These are phyloP conservation scores for Cladosporium sp. DNA, from an alignment of 2,329 filamentous ascomycete genomes.

Conservation along the genomic window DNA sequence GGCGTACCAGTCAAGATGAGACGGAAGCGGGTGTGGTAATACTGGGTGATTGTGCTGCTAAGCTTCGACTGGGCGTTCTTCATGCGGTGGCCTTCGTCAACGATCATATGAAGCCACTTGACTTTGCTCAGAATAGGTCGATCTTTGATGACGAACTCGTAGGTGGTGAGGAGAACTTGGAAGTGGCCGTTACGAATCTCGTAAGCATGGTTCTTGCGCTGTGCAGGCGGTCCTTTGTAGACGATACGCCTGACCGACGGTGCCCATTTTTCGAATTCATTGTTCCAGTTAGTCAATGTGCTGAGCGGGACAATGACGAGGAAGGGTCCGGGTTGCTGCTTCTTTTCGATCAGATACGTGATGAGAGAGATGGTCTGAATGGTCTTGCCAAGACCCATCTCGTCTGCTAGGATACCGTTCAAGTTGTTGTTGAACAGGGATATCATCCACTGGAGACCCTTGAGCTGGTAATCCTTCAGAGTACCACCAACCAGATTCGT, in stretches of 20 bases:
- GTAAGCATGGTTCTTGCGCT: conserved; percentile 85
- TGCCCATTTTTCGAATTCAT: conserved; percentile 99
- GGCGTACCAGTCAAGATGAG: conserved; percentile 97
- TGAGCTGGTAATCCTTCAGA: conserved; percentile 96
- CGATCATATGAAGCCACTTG: conserved; percentile 99
- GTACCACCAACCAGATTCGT: conserved; percentile 83
- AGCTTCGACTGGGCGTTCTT: conserved; percentile 97
- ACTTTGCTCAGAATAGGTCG: conserved; percentile 93
- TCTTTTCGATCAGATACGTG: conserved; percentile 94
- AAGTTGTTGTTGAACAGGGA: conserved; percentile 99
- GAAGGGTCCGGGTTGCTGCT: conserved; percentile 86
- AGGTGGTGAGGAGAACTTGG: conserved; percentile 94
- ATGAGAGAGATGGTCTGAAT: conserved; percentile 98
- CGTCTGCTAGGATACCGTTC: conserved; percentile 96
- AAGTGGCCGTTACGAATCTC: conserved; percentile 92
- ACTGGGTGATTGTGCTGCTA: conserved; percentile 87
- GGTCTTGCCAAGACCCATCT: conserved; percentile 99
- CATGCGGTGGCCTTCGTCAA: conserved; percentile 99
- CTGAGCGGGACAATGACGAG: conserved; percentile 95
- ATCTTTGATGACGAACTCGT: conserved; percentile 99
- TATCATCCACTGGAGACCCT: conserved; percentile 99
- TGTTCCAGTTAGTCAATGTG: conserved; percentile 97
- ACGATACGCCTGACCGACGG: conserved; percentile 81
- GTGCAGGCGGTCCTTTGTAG: conserved; percentile 90
- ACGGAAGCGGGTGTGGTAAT: conserved; percentile 91